These are phyloP conservation scores for Rhodotorula sp. DNA, from an alignment of 1,284 basidiomycete genomes.

Conservation along the genomic window DNA sequence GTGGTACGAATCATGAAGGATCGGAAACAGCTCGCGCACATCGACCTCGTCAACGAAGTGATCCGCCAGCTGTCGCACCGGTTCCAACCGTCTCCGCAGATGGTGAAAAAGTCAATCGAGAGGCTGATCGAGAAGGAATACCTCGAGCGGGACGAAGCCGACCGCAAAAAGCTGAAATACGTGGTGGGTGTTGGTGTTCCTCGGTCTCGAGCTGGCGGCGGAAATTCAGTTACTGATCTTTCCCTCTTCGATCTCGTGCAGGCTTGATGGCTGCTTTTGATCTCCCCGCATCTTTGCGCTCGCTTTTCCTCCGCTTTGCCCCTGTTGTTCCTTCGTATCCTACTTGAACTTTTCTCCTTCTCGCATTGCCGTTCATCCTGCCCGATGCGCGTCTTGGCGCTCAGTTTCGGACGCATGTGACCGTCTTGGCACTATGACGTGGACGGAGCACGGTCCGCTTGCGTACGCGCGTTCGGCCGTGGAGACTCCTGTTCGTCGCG, in stretches of 20 bases:
- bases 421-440: too few species aligned
- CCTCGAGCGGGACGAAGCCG: slow-evolving; percentile 44
- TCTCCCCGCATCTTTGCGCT: too few species aligned
- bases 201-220: neutral
- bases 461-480: too few species aligned
- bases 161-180: slow-evolving; percentile 44
- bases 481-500: too few species aligned
- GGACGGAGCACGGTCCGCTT: too few species aligned
- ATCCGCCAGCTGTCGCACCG: slow-evolving; percentile 77
- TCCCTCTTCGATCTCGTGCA: neutral
- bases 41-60: slow-evolving; percentile 86
- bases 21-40: slow-evolving; percentile 82
- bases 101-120: slow-evolving; percentile 94
- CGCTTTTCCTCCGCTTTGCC: neutral
- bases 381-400: too few species aligned
- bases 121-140: slow-evolving; percentile 72
- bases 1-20: slow-evolving; percentile 99
- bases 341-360: neutral
- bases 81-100: slow-evolving; percentile 79
- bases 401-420: too few species aligned
- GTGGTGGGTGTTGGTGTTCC: slow-evolving; percentile 16
- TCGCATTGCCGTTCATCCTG: neutral
- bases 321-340: neutral
- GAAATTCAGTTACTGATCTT: too few species aligned
- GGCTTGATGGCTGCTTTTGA: neutral